Percentiles rank a stretch among this genome's conserved stretches.
These are phyloP conservation scores for Phialemonium atrogriseum DNA, from an alignment of 2,329 filamentous ascomycete genomes.

Conservation along the genomic window DNA sequence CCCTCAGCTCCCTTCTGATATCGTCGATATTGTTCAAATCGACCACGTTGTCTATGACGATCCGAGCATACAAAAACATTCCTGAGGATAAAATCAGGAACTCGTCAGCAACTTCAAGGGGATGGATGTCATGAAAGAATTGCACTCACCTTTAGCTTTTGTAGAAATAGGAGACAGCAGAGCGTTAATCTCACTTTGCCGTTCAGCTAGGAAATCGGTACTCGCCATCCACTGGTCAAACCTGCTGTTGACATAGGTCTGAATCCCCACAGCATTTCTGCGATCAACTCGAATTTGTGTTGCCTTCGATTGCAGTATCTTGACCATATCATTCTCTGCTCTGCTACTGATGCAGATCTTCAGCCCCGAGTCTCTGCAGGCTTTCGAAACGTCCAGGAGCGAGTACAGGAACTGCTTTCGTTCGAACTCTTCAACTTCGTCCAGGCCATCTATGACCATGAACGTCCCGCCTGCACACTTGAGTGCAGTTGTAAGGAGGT, in stretches of 20 bases:
- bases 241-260: constrained; percentile 11
- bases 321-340: constrained; percentile 15
- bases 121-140: constrained; percentile 1
- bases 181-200: constrained; percentile 10
- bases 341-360: constrained; percentile 17
- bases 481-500: constrained; percentile 15
- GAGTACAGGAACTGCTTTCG: constrained; percentile 8
- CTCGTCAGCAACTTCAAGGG: neutral
- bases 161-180: constrained; percentile 11
- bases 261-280: constrained; percentile 14
- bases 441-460: constrained; percentile 20
- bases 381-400: constrained; percentile 7
- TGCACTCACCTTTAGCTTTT: constrained; percentile 15
- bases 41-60: constrained; percentile 16
- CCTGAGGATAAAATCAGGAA: too few relatives aligned
- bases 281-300: constrained; percentile 12
- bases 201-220: constrained; percentile 8
- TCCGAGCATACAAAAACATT: constrained; percentile 23
- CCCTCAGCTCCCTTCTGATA: constrained; percentile 16
- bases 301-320: constrained; percentile 7
- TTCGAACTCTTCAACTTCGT: constrained; percentile 16
- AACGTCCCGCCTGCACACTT: constrained; percentile 11
- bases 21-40: constrained; percentile 10
- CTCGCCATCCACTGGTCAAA: constrained; percentile 9
- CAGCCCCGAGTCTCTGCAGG: constrained; percentile 7